phyloP scores from a whole-genome alignment of 2,329 filamentous ascomycete species.

The Celoporthe dispersa region DNA sequence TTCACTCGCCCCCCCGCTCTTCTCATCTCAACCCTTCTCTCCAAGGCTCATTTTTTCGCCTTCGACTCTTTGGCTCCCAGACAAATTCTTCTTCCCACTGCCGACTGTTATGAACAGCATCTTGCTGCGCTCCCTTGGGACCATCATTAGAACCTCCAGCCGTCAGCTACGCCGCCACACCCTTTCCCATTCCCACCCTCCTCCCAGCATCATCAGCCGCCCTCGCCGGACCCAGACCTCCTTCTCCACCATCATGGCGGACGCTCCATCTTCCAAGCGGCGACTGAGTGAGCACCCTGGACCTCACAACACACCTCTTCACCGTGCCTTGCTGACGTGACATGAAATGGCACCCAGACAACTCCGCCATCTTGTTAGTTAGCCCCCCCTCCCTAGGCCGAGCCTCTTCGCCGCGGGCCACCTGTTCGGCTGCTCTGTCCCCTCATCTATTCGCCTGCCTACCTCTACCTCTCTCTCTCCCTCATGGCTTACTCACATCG shows the following conservation, averaged over 20 bases:
- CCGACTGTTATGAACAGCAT: slow-evolving; percentile 2
- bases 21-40: background rate
- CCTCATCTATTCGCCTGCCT: background rate
- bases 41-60: too few relatives aligned
- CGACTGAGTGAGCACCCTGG: slow-evolving; percentile 24
- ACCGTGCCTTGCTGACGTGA: background rate
- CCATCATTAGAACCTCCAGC: too few relatives aligned
- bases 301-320: too few relatives aligned
- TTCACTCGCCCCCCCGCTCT: background rate
- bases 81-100: background rate
- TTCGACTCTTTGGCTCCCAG: too few relatives aligned
- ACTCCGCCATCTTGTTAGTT: slow-evolving; percentile 57
- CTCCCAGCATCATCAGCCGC: background rate
- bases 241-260: slow-evolving; percentile 24
- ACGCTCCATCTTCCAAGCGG: slow-evolving; percentile 15
- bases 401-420: background rate
- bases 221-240: background rate
- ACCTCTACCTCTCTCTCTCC: background rate
- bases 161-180: background rate
- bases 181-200: background rate
- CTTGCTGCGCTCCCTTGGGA: background rate
- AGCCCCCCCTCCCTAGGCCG: background rate
- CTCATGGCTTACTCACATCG: background rate
- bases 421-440: too few relatives aligned
- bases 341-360: slow-evolving; percentile 41